Evolutionary conservation across 73 alveolate species (phyloP), one percentile per base, ranked within the genome.

Genomic region (Paramecium pentaurelia): DNA sequence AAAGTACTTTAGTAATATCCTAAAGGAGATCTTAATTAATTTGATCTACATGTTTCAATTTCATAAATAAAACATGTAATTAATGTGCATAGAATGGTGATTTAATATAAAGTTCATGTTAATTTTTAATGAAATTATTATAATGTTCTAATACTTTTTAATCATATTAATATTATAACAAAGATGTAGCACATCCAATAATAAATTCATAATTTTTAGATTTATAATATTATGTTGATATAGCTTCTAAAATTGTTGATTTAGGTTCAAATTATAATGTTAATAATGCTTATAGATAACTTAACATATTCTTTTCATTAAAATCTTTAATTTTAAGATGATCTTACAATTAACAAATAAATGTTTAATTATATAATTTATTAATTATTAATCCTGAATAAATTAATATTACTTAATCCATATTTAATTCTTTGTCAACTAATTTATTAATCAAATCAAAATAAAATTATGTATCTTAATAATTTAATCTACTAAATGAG

Each of bases 41-140:
- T 18, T 80, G 0, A 49, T 80, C 91, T 45, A 44, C 49, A 40
- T 32, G 44, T 25, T 28, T 47, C 36, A 80, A 49, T 27, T 80
- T 80, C 58, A 32, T 25, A 80, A 14, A 80, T 80, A 80, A 47
- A 14, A 45, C 47, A 49, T 80, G 91, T 22, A 80, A 80, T 49
- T 80, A 16, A 80, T 49, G 71, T 18, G 91, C 75, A 27, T 80
- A 80, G 30, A 45, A 80, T 18, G 91, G 77, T 3, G 91, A 80
- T 47, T 80, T 45, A 6, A 45, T 42, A 45, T 42, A 80, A 9
- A 80, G 36, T 49, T 80, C 58, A 10, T 80, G 22, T 5, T 80
- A 32, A 25, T 47, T 47, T 80, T 80, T 32, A 8, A 40, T n/a
- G 32, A 80, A 80, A 11, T 6, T 18, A 27, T 9, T 25, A 49